Base-by-base conservation (phyloP, 345 rosid genomes). In the Pugionium cornutum region DNA sequence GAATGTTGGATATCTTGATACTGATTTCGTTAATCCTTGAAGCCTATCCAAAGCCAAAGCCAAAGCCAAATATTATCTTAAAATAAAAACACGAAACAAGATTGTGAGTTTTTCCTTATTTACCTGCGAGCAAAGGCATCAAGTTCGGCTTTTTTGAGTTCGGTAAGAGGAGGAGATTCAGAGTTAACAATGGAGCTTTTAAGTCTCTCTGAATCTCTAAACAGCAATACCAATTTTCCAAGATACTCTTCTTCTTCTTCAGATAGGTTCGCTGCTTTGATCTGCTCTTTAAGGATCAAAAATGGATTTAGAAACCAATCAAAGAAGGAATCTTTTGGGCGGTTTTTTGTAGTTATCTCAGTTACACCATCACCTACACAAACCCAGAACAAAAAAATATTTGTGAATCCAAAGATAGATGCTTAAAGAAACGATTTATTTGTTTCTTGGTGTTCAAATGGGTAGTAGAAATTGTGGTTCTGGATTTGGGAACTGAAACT, bases 101-200 rank as follows among this genome's bases (percentile, higher is more conserved):
- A 52, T 18, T 33, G 10, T 1, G 7, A 7, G 8, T 60, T 18
- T 18, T 18, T 18, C 25, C 25, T 30, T 29, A 1, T 1, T 71
- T 75, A 94, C 97, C 99, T 87, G 69, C 99, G 82, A 60, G 97
- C 99, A 78, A 95, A 73, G 39, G 88, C 95, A 28, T 91, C 96
- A 37, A 91, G 86, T 74, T 94, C 97, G 3, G 92, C 99, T 56
- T 79, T 85, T 76, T 67, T 85, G 37, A 69, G 84, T 73, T 95
- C 96, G 0, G 97, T 81, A 56, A 83, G 75, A 1, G 92, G 89
- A 32, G 83, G 84, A 26, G 82, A 76, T 25, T 74, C 80, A 28
- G 87, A 78, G 28, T 80, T 88, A n/a, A 71, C 44, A 43, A 65
- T 76, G 56, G 82, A 72, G 66, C 36, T 71, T 73, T 80, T 89